A percentile compares a stretch with the other conserved stretches of the same genome.
These are phyloP conservation scores for Aureobasidium sp. DNA, from an alignment of 2,329 filamentous ascomycete species.

Conservation along the genomic window DNA sequence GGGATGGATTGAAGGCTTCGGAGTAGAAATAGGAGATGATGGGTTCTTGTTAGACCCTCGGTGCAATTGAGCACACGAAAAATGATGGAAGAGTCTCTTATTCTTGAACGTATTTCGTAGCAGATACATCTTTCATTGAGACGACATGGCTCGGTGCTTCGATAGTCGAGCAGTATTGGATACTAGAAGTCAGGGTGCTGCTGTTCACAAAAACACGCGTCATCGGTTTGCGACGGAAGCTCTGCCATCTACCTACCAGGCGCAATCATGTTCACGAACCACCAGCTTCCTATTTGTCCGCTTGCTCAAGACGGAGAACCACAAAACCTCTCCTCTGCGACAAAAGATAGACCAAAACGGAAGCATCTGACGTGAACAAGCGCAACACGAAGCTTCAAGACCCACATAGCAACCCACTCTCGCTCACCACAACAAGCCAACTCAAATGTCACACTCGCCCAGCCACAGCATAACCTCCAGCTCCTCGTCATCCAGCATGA, in stretches of 20 bases:
- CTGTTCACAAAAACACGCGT: background rate
- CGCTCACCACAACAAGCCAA: background rate
- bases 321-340: background rate
- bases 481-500: background rate
- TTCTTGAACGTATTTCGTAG: background rate
- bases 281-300: background rate
- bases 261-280: background rate
- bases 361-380: background rate
- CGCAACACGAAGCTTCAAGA: background rate
- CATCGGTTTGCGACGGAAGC: background rate
- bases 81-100: background rate
- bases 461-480: background rate
- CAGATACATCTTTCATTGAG: background rate
- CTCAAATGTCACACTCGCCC: background rate
- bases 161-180: background rate
- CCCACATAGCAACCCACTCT: background rate
- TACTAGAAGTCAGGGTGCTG: background rate
- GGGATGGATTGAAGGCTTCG: background rate
- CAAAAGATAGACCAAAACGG: background rate
- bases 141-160: background rate
- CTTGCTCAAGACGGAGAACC: background rate
- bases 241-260: background rate
- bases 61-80: background rate
- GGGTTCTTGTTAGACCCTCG: too few relatives aligned
- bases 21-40: too few relatives aligned